Base-by-base conservation (phyloP, 129 eudicot species). In the Centrapalus pauciflorus region DNA sequence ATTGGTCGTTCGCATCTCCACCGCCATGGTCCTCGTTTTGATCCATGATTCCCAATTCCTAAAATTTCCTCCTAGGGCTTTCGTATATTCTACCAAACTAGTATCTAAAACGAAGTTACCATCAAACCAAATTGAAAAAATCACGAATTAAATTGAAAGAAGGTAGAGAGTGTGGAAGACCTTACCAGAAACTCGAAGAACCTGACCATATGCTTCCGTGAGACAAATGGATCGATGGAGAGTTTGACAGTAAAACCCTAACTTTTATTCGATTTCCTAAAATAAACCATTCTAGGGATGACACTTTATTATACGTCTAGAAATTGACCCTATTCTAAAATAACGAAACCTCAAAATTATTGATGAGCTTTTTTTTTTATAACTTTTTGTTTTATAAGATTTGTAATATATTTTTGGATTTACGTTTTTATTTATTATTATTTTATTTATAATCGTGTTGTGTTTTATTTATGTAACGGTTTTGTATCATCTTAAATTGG, bases 1-100 rank as follows among this genome's bases (percentile, higher is more conserved):
- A 83, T 61, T 85, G 87, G 7, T 88, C 91, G 55, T 19, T 64
- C 5, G 81, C 59, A 61, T 80, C 86, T 57, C 83, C 82, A 4
- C 77, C 83, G 14, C 71, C 79, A 5, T 61, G 77, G 33, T 49
- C 78, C 27, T 77, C 87, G 26, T 21, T 84, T 43, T 80, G 83
- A 35, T 76, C 87, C 89, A 89, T 85, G 23, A 5, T 21, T 38
- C 8, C 28, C n/a, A 54, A 57, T 58, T 58, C 46, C 54, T 59
- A 46, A 32, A n/a, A 30, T 27, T 28, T 28, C n/a, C n/a, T n/a
- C n/a, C 77, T 77, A 77, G 82, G 82, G 74, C 10, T 77, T 76
- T 52, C 9, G 4, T 46, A 29, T 8, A 33, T 28, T 29, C 67
- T 51, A 69, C 29, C 32, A 10, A 25, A 13, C 14, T 41, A 13